Base-by-base conservation (phyloP, 2,329 filamentous ascomycete genomes). In the Metarhizium sp. region DNA sequence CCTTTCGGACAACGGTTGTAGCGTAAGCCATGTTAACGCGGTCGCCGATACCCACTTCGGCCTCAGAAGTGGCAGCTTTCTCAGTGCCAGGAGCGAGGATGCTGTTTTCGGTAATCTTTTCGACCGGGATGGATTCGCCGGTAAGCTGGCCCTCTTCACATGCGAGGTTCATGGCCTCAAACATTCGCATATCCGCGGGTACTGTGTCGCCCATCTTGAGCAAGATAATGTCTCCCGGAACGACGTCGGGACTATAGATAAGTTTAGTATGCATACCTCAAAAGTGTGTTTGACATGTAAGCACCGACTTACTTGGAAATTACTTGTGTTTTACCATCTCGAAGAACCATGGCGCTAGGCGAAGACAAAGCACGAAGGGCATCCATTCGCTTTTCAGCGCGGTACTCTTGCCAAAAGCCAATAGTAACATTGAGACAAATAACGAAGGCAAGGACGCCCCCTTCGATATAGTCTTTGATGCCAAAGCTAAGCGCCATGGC, bases 131-230 rank as follows among this genome's bases (percentile, higher is more conserved):
- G 4, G 87, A 87, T 69, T 92, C 88, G 64, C 88, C 88, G 6
- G 88, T 91, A 48, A 91, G 78, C 51, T 87, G 82, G 49, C 86
- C 85, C 69, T 91, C 87, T 62, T 95, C 90, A 64, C 87, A 90
- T 58, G 84, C 83, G 49, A 91, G 77, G 67, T 94, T 92, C 80
- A 92, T 88, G 57, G 79, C 81, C 63, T 90, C 85, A 61, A 88
- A 78, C 20, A 86, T 69, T 54, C 86, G 82, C 45, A 90, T 68
- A 64, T 91, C 87, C 42, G 87, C 87, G 10, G 87, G 87, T 45
- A 90, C 80, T 4, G 86, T 88, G 67, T 90, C 87, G 57, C 87
- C 87, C 70, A 82, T 87, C 71, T 81, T 86, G 63, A 86, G 75
- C 42, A 80, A 72, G 57, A 86, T 75, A 55, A 90, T 76, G 59